Conservation (phyloP, 169 alveolate genomes). For the Cryptosporidium parvum region DNA sequence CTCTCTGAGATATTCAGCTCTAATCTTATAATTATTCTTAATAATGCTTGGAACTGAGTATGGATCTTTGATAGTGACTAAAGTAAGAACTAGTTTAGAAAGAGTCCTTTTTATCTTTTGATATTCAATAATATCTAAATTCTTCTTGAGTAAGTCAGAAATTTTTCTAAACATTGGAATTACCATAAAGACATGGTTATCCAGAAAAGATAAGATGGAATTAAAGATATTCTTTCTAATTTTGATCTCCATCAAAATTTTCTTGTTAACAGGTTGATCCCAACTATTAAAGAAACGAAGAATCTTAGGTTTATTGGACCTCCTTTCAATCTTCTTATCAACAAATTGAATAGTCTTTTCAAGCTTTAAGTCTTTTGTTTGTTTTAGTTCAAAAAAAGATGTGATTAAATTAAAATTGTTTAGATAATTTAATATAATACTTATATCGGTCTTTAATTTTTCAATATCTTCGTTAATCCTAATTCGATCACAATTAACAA, state of each 20-base stretch:
- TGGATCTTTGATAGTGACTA: constrained; percentile 22
- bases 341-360: not conserved
- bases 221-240: constrained; percentile 27
- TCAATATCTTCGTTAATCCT: constrained; percentile 9
- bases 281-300: constrained; percentile 27
- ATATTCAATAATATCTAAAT: not conserved
- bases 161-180: constrained; percentile 28
- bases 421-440: not conserved
- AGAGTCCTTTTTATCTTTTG: constrained; percentile 13
- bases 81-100: constrained; percentile 9
- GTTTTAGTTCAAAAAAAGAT: constrained; percentile 2
- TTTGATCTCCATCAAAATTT: constrained; percentile 4
- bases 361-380: not conserved
- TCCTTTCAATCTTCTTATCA: constrained; percentile 15
- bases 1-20: constrained; percentile 21
- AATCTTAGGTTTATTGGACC: not conserved
- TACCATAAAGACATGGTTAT: constrained; percentile 12
- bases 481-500: constrained; percentile 10
- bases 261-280: constrained; percentile 1
- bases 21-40: constrained; percentile 18
- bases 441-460: not conserved
- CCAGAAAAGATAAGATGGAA: not conserved
- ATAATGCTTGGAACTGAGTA: constrained; percentile 35
- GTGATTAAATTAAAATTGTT: not conserved
- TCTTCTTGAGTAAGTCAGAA: not conserved